phyloP scores from a whole-genome alignment of 257 asterid genomes.

The Fraxinus americana region DNA sequence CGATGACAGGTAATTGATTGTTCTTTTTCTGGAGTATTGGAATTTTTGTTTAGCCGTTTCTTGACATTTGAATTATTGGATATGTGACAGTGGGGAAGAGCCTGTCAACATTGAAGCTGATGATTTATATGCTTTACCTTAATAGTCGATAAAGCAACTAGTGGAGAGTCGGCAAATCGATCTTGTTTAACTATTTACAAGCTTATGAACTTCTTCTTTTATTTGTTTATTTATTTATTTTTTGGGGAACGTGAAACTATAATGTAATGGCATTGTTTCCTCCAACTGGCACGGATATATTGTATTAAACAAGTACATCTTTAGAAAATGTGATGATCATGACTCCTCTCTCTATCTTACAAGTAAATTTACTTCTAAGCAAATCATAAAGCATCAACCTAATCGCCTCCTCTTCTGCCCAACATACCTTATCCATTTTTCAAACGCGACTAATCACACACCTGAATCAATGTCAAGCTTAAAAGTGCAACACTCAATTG shows the following conservation, averaged over 20 bases:
- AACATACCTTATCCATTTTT: too few species aligned
- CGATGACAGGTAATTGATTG: conserved; percentile 62
- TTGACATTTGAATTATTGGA: conserved; percentile 24
- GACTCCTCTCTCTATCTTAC: too few species aligned
- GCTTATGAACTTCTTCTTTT: neutral
- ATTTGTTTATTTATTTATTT: too few species aligned
- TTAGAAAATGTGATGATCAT: too few species aligned
- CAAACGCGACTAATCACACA: too few species aligned
- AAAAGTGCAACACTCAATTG: too few species aligned
- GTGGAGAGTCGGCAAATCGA: conserved; percentile 82
- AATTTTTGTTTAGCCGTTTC: conserved; percentile 4
- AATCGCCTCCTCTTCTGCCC: too few species aligned
- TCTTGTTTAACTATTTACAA: conserved; percentile 55
- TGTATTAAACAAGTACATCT: too few species aligned
- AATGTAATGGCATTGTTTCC: neutral
- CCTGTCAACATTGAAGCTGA: conserved; percentile 76
- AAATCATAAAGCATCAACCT: too few species aligned
- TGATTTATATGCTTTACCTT: conserved; percentile 78
- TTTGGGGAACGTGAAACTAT: neutral
- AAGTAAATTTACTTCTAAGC: too few species aligned
- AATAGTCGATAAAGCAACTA: conserved; percentile 79
- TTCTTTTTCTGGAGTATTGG: neutral
- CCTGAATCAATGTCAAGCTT: too few species aligned
- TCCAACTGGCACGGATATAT: neutral
- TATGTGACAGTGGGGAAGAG: conserved; percentile 66